Percentiles rank a stretch among this genome's conserved stretches.
These are phyloP conservation scores for Sextonia rubra DNA, from an alignment of 164 flowering plant genomes.

Conservation along the genomic window DNA sequence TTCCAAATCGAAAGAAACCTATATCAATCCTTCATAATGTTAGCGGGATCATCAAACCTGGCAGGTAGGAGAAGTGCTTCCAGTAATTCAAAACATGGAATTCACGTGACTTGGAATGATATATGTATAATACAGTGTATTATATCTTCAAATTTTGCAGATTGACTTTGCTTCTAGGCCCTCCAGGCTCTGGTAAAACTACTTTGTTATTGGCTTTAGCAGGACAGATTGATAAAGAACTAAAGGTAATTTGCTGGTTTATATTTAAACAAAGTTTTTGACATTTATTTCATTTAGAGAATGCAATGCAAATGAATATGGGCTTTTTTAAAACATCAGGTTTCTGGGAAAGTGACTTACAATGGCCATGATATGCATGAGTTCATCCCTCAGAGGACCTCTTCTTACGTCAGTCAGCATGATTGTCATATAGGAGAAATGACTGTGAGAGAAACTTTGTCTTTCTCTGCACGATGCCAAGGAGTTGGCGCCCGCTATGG, in stretches of 20 bases:
- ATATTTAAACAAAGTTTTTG: background rate
- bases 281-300: background rate
- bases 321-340: conserved; percentile 21
- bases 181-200: conserved; percentile 34
- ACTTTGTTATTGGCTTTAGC: conserved; percentile 32
- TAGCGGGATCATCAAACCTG: background rate
- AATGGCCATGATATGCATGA: conserved; percentile 66
- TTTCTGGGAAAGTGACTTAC: conserved; percentile 57
- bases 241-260: conserved; percentile 37
- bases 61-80: background rate
- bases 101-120: too few species aligned
- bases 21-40: background rate
- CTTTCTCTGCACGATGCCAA: too few species aligned
- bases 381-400: too few species aligned
- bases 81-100: background rate
- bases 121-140: too few species aligned
- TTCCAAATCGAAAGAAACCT: background rate
- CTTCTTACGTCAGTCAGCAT: too few species aligned
- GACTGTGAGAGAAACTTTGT: too few species aligned
- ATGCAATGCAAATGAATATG: background rate
- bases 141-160: conserved; percentile 10
- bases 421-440: too few species aligned
- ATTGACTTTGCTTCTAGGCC: conserved; percentile 37
- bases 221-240: conserved; percentile 36
- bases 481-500: too few species aligned